Evolutionary conservation across 257 asterid species (phyloP).

Genomic region (Nicotiana knightiana): DNA sequence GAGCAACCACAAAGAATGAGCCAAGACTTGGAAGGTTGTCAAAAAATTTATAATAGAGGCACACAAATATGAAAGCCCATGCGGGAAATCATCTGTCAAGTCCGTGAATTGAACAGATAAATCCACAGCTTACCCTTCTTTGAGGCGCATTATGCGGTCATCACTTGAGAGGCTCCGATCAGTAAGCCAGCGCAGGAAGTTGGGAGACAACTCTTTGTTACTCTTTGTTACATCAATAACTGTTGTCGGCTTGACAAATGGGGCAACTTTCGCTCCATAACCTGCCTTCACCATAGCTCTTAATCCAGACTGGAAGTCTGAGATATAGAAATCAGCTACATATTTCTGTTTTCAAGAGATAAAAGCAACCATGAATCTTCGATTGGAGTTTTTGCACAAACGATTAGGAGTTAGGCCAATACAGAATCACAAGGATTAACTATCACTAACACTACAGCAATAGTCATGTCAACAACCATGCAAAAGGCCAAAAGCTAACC

Average conservation of each 20-base stretch:
- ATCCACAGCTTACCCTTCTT: constrained; percentile 39
- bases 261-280: constrained; percentile 50
- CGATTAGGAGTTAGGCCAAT: background rate
- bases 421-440: background rate
- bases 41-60: background rate
- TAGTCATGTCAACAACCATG: background rate
- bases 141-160: constrained; percentile 50
- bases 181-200: constrained; percentile 45
- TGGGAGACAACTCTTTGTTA: constrained; percentile 42
- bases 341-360: constrained; percentile 32
- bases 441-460: background rate
- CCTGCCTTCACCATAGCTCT: constrained; percentile 70
- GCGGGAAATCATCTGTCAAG: background rate
- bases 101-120: background rate
- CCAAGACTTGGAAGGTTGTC: background rate
- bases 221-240: constrained; percentile 33
- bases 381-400: background rate
- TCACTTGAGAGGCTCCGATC: constrained; percentile 49
- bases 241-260: constrained; percentile 42
- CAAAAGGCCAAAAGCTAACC: background rate
- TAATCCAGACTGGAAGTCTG: constrained; percentile 55
- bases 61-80: background rate
- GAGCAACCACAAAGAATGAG: background rate
- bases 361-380: background rate
- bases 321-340: constrained; percentile 57